phyloP scores from a whole-genome alignment of 305 asterid species.

The Fraxinus nigra region DNA sequence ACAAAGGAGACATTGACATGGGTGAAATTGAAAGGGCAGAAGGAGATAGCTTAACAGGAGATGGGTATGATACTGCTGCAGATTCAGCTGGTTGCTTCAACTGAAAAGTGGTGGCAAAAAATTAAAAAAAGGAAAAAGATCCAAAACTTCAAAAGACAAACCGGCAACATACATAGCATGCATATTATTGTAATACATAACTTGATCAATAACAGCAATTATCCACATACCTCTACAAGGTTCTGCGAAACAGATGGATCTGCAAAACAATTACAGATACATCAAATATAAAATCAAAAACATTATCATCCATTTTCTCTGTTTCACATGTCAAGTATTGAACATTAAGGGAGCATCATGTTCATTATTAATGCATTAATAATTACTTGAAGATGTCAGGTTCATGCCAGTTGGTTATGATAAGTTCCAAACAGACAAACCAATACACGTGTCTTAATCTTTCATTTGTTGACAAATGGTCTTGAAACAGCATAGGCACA shows the following conservation, averaged over 20 bases:
- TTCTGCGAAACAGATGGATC: slow-evolving; percentile 41
- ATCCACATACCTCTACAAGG: slow-evolving; percentile 44
- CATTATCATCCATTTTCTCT: neutral
- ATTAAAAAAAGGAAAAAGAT: neutral
- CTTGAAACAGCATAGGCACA: neutral
- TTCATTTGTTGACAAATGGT: neutral
- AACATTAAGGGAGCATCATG: slow-evolving; percentile 1
- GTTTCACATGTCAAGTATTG: neutral
- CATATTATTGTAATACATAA: slow-evolving; percentile 13
- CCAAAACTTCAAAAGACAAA: neutral
- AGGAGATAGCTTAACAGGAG: slow-evolving; percentile 70
- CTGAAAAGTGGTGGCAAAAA: slow-evolving; percentile 32
- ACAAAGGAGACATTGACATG: slow-evolving; percentile 60
- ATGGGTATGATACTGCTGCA: slow-evolving; percentile 53
- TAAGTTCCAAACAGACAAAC: neutral
- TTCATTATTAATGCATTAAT: neutral
- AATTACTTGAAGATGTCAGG: neutral
- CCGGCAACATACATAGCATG: slow-evolving; percentile 10
- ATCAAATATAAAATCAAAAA: neutral
- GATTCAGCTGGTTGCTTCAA: slow-evolving; percentile 60
- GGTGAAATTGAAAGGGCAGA: slow-evolving; percentile 78
- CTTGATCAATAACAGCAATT: slow-evolving; percentile 11
- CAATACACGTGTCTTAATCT: neutral
- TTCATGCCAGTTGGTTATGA: neutral
- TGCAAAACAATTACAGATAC: slow-evolving; percentile 27